Conservation (phyloP, 2,329 filamentous ascomycete species). For the Daldinia sp. region DNA sequence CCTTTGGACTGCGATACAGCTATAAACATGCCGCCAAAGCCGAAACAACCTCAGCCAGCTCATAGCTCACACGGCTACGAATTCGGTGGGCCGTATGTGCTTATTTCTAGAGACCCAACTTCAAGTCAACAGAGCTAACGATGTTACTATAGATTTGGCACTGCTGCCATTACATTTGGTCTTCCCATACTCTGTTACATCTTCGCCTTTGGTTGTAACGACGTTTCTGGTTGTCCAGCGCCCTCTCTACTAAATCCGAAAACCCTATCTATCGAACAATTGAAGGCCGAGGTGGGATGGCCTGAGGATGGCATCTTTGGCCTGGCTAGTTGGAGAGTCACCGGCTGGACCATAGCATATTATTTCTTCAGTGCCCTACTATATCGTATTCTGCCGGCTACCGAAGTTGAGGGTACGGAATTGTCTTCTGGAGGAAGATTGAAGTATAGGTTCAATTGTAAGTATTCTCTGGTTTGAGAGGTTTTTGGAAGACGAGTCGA, state of each 20-base stretch:
- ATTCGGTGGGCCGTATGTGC: slow-evolving; percentile 57
- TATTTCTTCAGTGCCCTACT: slow-evolving; percentile 79
- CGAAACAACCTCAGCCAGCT: slow-evolving; percentile 26
- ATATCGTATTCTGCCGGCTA: slow-evolving; percentile 78
- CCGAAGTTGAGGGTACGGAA: slow-evolving; percentile 73
- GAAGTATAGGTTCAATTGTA: slow-evolving; percentile 84
- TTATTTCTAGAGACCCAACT: background rate
- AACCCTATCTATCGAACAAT: slow-evolving; percentile 72
- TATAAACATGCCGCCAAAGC: slow-evolving; percentile 53
- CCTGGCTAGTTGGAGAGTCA: slow-evolving; percentile 73
- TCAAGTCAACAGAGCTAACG: slow-evolving; percentile 10
- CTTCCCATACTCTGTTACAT: slow-evolving; percentile 82
- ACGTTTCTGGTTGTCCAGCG: slow-evolving; percentile 88
- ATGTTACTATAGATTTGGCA: slow-evolving; percentile 21
- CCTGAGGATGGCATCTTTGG: slow-evolving; percentile 73
- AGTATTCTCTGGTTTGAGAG: slow-evolving; percentile 27
- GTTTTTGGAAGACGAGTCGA: background rate
- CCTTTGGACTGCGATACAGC: slow-evolving; percentile 4
- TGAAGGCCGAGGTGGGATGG: slow-evolving; percentile 87
- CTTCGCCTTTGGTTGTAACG: slow-evolving; percentile 89
- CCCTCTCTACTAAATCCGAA: slow-evolving; percentile 79
- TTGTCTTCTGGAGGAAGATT: slow-evolving; percentile 76
- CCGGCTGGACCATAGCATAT: slow-evolving; percentile 77
- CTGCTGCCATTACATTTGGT: slow-evolving; percentile 72
- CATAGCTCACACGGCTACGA: slow-evolving; percentile 52